A percentile compares a stretch with the other conserved stretches of the same genome.
Conservation (phyloP, 2,329 filamentous ascomycete genomes). For the Elsinoe perseae region DNA sequence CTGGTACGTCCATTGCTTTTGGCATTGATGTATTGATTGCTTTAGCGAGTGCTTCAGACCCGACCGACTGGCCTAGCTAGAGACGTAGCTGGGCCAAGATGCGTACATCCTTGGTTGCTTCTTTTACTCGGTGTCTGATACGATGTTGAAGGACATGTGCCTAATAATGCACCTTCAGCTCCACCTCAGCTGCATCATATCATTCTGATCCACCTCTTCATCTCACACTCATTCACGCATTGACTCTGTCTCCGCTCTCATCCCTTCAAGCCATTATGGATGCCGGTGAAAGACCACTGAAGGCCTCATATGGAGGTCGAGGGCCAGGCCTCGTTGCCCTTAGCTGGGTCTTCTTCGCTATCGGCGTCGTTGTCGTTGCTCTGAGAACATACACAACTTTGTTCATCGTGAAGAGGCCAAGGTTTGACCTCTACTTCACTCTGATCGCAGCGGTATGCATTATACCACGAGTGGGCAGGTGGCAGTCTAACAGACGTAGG, state of each 20-base stretch:
- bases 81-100: constrained; percentile 1
- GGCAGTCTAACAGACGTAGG: not conserved
- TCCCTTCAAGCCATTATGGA: not conserved
- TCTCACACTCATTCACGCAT: not conserved
- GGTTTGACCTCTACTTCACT: constrained; percentile 3
- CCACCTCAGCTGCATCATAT: not conserved
- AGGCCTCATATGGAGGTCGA: constrained; percentile 2
- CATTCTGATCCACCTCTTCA: not conserved
- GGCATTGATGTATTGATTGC: not conserved
- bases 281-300: not conserved
- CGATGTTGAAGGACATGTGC: not conserved
- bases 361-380: not conserved
- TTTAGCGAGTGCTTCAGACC: not conserved
- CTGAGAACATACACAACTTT: constrained; percentile 6
- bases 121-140: not conserved
- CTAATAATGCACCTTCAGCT: not conserved
- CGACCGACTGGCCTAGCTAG: not conserved
- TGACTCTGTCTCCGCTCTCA: not conserved
- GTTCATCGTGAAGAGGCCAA: constrained; percentile 4
- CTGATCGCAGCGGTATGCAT: not conserved
- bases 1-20: constrained; percentile 8
- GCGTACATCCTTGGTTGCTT: not conserved
- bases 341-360: constrained; percentile 8
- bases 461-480: too few species aligned
- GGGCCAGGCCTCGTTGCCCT: not conserved